These are phyloP conservation scores for Schizonepeta tenuifolia DNA, from an alignment of 257 asterid species.

Conservation along the genomic window DNA sequence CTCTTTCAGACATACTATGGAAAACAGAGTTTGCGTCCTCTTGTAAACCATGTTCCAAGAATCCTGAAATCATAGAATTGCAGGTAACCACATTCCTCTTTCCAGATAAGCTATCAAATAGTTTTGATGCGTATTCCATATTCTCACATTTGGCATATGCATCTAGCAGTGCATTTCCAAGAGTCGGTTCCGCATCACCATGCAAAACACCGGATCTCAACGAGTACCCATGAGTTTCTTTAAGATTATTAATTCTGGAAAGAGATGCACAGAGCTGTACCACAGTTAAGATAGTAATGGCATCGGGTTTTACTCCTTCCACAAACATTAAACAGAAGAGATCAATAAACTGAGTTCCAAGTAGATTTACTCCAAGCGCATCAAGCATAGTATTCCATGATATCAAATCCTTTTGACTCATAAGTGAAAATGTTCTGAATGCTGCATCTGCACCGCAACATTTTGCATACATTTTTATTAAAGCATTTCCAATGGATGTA, in stretches of 20 bases:
- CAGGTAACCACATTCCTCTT: conserved; percentile 61
- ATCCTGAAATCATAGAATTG: conserved; percentile 74
- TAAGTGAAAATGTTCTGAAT: conserved; percentile 45
- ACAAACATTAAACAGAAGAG: conserved; percentile 53
- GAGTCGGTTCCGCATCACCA: conserved; percentile 51
- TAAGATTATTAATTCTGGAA: conserved; percentile 50
- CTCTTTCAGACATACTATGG: conserved; percentile 59
- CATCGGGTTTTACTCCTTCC: conserved; percentile 65
- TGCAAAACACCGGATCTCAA: conserved; percentile 49
- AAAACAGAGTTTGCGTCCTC: conserved; percentile 55
- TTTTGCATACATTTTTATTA: conserved; percentile 69
- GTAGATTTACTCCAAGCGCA: conserved; percentile 53
- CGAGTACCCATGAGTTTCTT: conserved; percentile 77
- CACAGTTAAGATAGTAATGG: conserved; percentile 59
- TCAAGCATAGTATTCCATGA: conserved; percentile 89
- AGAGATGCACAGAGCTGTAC: conserved; percentile 49
- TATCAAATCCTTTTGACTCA: conserved; percentile 60
- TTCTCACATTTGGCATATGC: conserved; percentile 78
- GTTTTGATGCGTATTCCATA: conserved; percentile 55
- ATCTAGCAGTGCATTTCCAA: conserved; percentile 71
- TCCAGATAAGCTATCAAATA: conserved; percentile 53
- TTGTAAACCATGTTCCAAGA: conserved; percentile 45
- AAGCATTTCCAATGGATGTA: conserved; percentile 69
- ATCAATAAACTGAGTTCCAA: conserved; percentile 49
- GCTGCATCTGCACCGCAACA: conserved; percentile 59